Evolutionary conservation across 768 basidiomycete genomes (phyloP), one percentile per base, ranked within the genome.

Genomic region (Punctularia strigosozonata): DNA sequence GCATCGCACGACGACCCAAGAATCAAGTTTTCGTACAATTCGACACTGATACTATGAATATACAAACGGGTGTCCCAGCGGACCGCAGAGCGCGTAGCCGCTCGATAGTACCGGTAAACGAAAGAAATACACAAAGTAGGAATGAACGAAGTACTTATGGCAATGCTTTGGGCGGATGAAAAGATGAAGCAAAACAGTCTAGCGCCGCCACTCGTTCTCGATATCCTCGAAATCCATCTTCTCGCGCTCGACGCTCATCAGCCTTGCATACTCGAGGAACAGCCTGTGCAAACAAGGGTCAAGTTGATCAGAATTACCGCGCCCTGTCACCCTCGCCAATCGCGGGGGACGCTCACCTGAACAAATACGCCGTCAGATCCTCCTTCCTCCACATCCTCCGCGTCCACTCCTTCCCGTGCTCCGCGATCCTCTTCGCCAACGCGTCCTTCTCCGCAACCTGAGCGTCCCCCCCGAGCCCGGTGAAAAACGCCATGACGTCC

Each of bases 401-500:
- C 40, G 71, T 76, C 79, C 79, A 82, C 21, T 63, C 56, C 24
- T 66, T 60, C 0, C 82, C 79, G 1, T 68, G 63, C 2, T 52
- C 39, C 0, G 77, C 82, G 25, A 84, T 80, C 39, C 62, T 67
- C 31, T 52, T 51, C 1, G 70, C 80, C 31, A 80, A 49, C 1
- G 61, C 67, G 37, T 85, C 80, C 45, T 84, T 80, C 0, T 62
- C 73, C 7, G 68, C 68, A 25, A 69, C 64, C n/a, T n/a, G n/a
- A n/a, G n/a, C n/a, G 45, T 84, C 80, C 0, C 63, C 73, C 7
- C 68, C 68, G 25, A 69, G 64, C 14, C 77, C 80, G 0, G 75
- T 71, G 60, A 86, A 86, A 62, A 89, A 89, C 1, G 75, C 57
- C 32, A 83, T 63, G 3, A 75, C 62, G 46, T 87, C 85, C 52